phyloP scores from a whole-genome alignment of 306 rosid genomes.

The Acacia confusa region DNA sequence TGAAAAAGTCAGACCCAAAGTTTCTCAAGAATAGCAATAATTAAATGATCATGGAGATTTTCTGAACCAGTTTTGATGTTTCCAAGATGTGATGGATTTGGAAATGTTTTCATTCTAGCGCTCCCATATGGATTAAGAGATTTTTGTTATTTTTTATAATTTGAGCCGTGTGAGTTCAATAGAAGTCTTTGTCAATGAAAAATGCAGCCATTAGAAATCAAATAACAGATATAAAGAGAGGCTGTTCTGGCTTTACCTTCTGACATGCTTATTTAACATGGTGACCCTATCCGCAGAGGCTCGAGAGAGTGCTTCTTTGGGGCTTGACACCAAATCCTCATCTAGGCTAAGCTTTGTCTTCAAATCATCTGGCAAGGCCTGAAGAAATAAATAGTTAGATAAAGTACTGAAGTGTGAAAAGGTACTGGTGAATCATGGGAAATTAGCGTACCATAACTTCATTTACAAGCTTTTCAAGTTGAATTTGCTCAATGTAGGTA shows the following conservation, averaged over 20 bases:
- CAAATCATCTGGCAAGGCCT: constrained; percentile 99
- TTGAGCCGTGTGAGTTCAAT: background rate
- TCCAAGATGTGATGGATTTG: background rate
- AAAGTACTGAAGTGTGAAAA: constrained; percentile 18
- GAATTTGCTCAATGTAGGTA: constrained; percentile 97
- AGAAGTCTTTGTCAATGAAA: background rate
- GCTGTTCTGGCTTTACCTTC: constrained; percentile 53
- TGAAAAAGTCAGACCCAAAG: background rate
- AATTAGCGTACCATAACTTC: constrained; percentile 90
- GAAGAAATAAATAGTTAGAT: constrained; percentile 44
- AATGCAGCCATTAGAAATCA: background rate
- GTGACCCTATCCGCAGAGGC: constrained; percentile 87
- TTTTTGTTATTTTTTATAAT: background rate
- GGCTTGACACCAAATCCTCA: constrained; percentile 94
- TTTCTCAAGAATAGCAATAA: background rate
- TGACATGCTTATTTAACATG: constrained; percentile 72
- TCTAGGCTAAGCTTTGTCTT: constrained; percentile 92
- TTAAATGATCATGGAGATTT: constrained; percentile 1
- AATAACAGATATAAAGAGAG: background rate
- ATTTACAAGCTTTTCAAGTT: constrained; percentile 92
- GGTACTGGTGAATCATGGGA: constrained; percentile 13
- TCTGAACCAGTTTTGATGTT: background rate
- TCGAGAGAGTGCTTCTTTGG: constrained; percentile 88
- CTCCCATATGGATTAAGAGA: background rate
- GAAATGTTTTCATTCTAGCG: background rate